Base-by-base conservation (phyloP, 2,329 filamentous ascomycete species). In the Apiospora saccharicola region DNA sequence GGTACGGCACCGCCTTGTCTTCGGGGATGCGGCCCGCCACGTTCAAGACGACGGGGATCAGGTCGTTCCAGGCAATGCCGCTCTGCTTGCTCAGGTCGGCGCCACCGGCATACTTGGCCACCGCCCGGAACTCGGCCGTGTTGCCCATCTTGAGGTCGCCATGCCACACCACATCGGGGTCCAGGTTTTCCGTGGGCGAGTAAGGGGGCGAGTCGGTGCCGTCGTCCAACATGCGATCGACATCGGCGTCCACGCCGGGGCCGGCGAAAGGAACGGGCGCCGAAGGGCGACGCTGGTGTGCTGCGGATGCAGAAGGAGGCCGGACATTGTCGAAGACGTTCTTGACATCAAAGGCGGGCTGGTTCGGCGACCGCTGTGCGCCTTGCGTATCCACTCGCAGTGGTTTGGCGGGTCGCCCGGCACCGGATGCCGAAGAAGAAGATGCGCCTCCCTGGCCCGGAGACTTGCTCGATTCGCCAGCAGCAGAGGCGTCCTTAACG, bases 151-250 rank as follows among this genome's bases (percentile, higher is more conserved):
- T 86, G 73, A 95, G 83, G 68, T 87, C 90, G 19, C 95, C 95
- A 71, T 90, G 90, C 95, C 95, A 98, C 47, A 97, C 86, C 34
- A 94, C 86, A 67, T 91, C 89, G 0, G 93, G 92, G 75, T 96
- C 90, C 0, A 89, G 85, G 74, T 92, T 90, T 74, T 96, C 94
- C 2, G 91, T 91, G 0, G 95, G 94, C 0, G 94, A 95, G 80
- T 97, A 97, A 0, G 93, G 93, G 1, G 93, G 93, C 1, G 93
- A 95, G 19, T 93, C 90, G 67, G 93, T 93, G 41, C 92, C 91
- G 71, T 94, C 93, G 73, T 98, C 94, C 10, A 98, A 89, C 76
- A 99, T 86, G 53, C 94, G 90, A 80, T 99, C 96, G 26, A 99
- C 94, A 73, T 98, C 96, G 3, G 93, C 90, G 81, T 99, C 96